Percentiles rank a stretch among this genome's conserved stretches.
Conservation (phyloP, 805 yeast species). For the Nakazawaea populi region DNA sequence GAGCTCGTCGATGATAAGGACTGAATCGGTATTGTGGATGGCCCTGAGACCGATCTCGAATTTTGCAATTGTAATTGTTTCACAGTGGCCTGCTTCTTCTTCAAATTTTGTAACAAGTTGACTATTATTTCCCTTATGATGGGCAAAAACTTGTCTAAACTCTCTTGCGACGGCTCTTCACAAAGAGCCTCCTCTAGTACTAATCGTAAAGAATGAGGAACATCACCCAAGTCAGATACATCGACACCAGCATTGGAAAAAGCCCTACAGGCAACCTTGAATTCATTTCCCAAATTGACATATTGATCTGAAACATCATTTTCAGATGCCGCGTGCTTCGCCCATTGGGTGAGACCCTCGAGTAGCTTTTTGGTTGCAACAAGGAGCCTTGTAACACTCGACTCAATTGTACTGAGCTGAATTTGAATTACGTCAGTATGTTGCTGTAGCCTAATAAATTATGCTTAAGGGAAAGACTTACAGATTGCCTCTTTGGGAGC, state of each 20-base stretch:
- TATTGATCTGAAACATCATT: conserved; percentile 84
- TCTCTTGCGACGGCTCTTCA: conserved; percentile 77
- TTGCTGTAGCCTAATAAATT: not conserved
- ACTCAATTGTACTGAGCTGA: conserved; percentile 51
- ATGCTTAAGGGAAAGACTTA: not conserved
- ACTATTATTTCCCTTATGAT: conserved; percentile 82
- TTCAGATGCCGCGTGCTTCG: conserved; percentile 71
- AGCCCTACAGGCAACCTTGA: conserved; percentile 77
- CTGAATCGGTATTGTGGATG: conserved; percentile 11
- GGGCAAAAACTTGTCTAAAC: conserved; percentile 76
- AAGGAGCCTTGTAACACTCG: conserved; percentile 70
- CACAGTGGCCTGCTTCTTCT: conserved; percentile 63
- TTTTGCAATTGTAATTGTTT: conserved; percentile 12
- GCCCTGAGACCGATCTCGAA: conserved; percentile 21
- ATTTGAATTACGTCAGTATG: not conserved
- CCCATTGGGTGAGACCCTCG: conserved; percentile 90
- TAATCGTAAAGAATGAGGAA: conserved; percentile 72
- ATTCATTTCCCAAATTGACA: conserved; percentile 90
- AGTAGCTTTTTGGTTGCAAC: conserved; percentile 85
- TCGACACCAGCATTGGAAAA: conserved; percentile 77
- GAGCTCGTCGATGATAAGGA: not conserved
- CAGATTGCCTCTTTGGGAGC: conserved; percentile 6
- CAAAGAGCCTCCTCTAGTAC: conserved; percentile 84
- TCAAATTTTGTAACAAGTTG: conserved; percentile 69
- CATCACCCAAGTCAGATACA: conserved; percentile 81